Base-by-base conservation (phyloP, 1,284 basidiomycete genomes). In the Boletus sp. region DNA sequence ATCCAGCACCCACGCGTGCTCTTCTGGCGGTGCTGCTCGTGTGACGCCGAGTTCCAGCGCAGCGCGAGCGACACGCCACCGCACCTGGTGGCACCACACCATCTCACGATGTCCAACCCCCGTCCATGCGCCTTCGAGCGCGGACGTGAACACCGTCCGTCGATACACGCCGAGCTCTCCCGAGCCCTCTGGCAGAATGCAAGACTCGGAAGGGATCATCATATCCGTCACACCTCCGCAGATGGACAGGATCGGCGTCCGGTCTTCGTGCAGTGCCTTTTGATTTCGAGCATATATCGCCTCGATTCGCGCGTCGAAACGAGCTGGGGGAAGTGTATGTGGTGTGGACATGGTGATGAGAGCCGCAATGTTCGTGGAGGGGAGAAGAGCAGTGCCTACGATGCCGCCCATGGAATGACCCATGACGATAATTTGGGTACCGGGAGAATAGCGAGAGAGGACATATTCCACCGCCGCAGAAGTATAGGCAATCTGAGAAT, bases 361-460 rank as follows among this genome's bases (percentile, higher is more conserved):
- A 0, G 86, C 80, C 16, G 89, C 83, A 36, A 99, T 78, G 44
- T 79, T 65, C 8, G 65, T 57, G 8, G 80, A 78, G 2, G 82
- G 79, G 13, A 92, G 75, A 10, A 88, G 74, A 3, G 85, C 76
- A 1, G 83, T 82, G 7, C 91, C 92, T 6, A 95, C 92, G 36
- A 97, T 73, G 2, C 96, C 96, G n/a, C 96, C 96, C 96, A 99
- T 99, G 12, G 94, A 98, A 64, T 99, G 95, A 0, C 88, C 95
- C 58, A 98, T 72, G 48, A 99, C 65, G 27, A 88, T 80, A 40
- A 98, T 81, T 25, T 70, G 59, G 0, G 81, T 88, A 29, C 72
- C 65, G 2, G 72, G 54, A 1, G 80, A 81, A 63, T 98, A 98
- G 23, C 81, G 70, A 0, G 81, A 81, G 26, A 93, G 77, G 44